Evolutionary conservation across 176 grass and related monocot genomes (phyloP), one percentile per base, ranked within the genome.

Genomic region (Carex myosuroides): DNA sequence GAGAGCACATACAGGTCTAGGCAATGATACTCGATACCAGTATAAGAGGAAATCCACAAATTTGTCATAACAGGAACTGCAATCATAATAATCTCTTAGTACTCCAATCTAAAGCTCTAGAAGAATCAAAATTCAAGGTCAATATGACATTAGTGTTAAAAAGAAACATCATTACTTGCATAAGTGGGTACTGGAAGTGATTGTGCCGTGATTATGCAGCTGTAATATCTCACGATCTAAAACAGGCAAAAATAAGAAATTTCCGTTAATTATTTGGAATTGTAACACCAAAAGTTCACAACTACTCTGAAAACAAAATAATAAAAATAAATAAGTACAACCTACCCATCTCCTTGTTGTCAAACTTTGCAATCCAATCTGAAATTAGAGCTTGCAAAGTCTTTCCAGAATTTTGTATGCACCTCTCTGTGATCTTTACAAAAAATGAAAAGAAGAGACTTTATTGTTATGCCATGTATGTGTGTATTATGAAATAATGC

Each of bases 371-470:
- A 81, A 95, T 89, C 93, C 89, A 94, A 80, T 99, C 93, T 12
- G 88, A 95, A 64, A 99, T 93, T 77, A 99, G 37, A 87, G 76
- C 93, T 84, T 94, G 93, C 83, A 95, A 85, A n/a, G 93, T 84
- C 88, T 85, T 93, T 42, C 93, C 93, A 85, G 89, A 91, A 75
- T 89, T 85, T 37, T 90, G 90, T 92, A 99, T 92, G 62, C 96
- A 99, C 80, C 89, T 92, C 90, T 95, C 91, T 85, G 96, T 99
- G 81, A 99, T 89, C 93, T 95, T 80, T 69, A 91, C 85, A 89
- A 46, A 55, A 87, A 78, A 76, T 57, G 30, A 65, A 61, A 82
- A 68, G 8, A 55, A 21, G 10, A 76, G 5, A 71, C 8, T 44
- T 55, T 20, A 75, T 29, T 44, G 4, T 16, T 21, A 18, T 66